These are phyloP conservation scores for Neopestalotiopsis sp. DNA, from an alignment of 2,329 filamentous ascomycete genomes.

Conservation along the genomic window DNA sequence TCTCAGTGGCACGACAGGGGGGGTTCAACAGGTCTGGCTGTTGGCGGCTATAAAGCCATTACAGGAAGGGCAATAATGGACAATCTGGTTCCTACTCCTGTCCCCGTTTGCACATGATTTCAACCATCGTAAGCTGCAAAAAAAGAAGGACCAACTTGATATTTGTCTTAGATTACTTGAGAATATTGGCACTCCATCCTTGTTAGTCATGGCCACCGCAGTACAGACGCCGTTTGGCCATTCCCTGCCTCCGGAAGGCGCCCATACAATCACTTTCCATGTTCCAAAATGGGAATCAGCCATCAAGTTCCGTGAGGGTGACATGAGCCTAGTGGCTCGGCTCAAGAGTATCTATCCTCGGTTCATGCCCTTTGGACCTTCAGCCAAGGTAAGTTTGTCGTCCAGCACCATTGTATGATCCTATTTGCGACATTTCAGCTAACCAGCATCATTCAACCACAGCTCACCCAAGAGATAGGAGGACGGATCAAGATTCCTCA, in stretches of 20 bases:
- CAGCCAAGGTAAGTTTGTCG: conserved; percentile 33
- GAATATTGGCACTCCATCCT: neutral
- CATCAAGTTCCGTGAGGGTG: conserved; percentile 46
- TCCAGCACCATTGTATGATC: neutral
- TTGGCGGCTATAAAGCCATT: too few species aligned
- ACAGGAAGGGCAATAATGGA: too few species aligned
- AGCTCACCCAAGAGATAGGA: conserved; percentile 45
- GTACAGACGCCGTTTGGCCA: conserved; percentile 39
- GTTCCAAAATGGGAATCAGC: conserved; percentile 47
- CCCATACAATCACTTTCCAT: conserved; percentile 53
- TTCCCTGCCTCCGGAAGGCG: conserved; percentile 50
- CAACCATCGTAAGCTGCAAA: too few species aligned
- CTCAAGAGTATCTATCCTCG: conserved; percentile 53
- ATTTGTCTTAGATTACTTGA: too few species aligned
- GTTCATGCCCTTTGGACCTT: conserved; percentile 45
- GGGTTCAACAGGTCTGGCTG: too few species aligned
- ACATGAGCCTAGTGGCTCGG: conserved; percentile 36
- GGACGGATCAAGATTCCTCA: conserved; percentile 34
- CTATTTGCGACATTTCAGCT: too few species aligned
- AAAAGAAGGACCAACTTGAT: too few species aligned
- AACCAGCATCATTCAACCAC: neutral
- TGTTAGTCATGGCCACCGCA: neutral
- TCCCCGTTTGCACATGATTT: too few species aligned
- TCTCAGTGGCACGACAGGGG: too few species aligned
- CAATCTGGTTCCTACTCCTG: too few species aligned